Percentiles rank a stretch among this genome's conserved stretches.
These are phyloP conservation scores for Neoboletus subvelutipes DNA, from an alignment of 768 basidiomycete genomes.

Conservation along the genomic window DNA sequence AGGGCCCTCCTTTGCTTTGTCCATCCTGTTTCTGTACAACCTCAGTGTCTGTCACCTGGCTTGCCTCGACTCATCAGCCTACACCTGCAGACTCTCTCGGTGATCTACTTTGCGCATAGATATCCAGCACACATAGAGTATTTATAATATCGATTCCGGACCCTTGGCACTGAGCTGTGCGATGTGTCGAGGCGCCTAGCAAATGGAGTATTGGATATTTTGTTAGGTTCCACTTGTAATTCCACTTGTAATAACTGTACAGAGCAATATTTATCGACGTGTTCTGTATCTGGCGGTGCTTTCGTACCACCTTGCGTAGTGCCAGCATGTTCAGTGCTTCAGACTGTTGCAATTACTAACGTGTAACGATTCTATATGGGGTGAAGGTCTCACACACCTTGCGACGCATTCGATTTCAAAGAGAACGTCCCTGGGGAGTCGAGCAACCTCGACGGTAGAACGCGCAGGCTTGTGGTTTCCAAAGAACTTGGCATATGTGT, in stretches of 20 bases:
- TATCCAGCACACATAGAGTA: conserved; percentile 21
- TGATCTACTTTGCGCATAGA: conserved; percentile 25
- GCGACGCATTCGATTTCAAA: conserved; percentile 93
- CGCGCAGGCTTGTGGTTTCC: conserved; percentile 91
- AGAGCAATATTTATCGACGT: background rate
- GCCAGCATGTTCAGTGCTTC: conserved; percentile 13
- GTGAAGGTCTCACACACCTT: conserved; percentile 43
- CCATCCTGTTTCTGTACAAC: background rate
- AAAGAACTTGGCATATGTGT: conserved; percentile 80
- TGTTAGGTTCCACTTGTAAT: conserved; percentile 4
- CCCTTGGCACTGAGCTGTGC: background rate
- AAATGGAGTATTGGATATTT: background rate
- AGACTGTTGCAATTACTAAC: conserved; percentile 12
- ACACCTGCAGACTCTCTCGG: conserved; percentile 2
- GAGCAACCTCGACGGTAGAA: conserved; percentile 85
- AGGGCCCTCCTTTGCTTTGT: conserved; percentile 11
- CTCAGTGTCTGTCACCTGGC: background rate
- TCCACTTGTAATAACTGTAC: conserved; percentile 1
- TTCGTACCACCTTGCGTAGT: too few relatives aligned
- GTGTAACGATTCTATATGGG: background rate
- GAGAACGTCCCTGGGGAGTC: conserved; percentile 87
- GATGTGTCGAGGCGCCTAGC: background rate
- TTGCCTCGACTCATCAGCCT: background rate
- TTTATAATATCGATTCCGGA: conserved; percentile 1
- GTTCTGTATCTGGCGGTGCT: background rate